Evolutionary conservation across 1,284 basidiomycete genomes (phyloP).

Genomic region (Ustanciosporium gigantosporum): DNA sequence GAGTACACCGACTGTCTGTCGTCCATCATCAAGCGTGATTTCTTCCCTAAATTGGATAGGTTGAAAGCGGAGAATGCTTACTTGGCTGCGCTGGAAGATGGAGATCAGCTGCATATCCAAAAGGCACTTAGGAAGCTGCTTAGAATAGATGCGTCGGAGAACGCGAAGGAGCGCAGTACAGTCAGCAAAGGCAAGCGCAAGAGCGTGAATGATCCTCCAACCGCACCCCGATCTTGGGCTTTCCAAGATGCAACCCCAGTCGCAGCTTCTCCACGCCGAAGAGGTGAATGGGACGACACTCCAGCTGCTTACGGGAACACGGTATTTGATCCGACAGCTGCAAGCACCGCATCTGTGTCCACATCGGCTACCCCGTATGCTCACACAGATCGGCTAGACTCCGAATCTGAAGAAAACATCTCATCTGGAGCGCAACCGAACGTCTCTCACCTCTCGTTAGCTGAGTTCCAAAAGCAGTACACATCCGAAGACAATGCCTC

Average conservation of each 20-base stretch:
- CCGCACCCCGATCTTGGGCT: neutral
- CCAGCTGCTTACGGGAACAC: conserved; percentile 4
- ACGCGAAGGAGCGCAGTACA: too few relatives aligned
- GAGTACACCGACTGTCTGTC: conserved; percentile 91
- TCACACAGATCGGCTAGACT: neutral
- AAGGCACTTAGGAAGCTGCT: conserved; percentile 25
- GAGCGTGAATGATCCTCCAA: neutral
- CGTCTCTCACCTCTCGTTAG: conserved; percentile 31
- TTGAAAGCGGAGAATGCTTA: conserved; percentile 55
- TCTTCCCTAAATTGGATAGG: conserved; percentile 72
- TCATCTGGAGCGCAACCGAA: conserved; percentile 15
- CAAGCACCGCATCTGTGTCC: conserved; percentile 7
- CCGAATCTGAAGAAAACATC: conserved; percentile 3
- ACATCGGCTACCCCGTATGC: neutral
- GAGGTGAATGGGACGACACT: conserved; percentile 31
- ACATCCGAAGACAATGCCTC: conserved; percentile 60
- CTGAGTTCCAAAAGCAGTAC: conserved; percentile 46
- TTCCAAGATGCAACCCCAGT: neutral
- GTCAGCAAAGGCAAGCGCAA: neutral
- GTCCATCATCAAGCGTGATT: conserved; percentile 91
- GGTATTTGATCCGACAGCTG: conserved; percentile 6
- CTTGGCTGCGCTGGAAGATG: conserved; percentile 45
- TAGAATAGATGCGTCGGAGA: conserved; percentile 16
- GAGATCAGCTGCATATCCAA: conserved; percentile 22
- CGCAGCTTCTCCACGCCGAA: neutral